These are phyloP conservation scores for Aspergillus sp. DNA, from an alignment of 2,329 filamentous ascomycete species.

Conservation along the genomic window DNA sequence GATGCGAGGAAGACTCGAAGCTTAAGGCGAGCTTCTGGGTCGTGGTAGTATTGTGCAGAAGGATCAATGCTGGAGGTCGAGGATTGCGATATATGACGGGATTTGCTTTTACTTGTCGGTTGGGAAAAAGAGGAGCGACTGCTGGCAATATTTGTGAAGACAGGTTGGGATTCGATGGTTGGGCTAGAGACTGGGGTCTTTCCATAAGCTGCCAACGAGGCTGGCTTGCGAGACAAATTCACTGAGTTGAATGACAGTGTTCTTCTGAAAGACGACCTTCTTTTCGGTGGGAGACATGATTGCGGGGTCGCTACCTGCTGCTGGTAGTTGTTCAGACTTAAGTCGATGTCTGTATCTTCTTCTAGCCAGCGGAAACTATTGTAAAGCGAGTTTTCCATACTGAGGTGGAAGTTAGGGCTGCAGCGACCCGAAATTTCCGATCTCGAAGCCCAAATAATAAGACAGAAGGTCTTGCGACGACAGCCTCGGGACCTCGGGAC, in stretches of 20 bases:
- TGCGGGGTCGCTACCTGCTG: slow-evolving; percentile 56
- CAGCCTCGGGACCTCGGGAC: background rate
- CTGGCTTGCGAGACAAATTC: slow-evolving; percentile 54
- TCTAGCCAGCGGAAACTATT: slow-evolving; percentile 74
- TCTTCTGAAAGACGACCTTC: slow-evolving; percentile 65
- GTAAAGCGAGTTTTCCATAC: slow-evolving; percentile 57
- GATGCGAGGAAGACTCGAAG: slow-evolving; percentile 83
- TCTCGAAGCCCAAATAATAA: background rate
- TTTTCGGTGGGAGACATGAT: slow-evolving; percentile 27
- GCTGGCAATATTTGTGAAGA: slow-evolving; percentile 25
- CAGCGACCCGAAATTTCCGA: background rate
- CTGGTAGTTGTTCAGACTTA: slow-evolving; percentile 71
- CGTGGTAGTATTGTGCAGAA: slow-evolving; percentile 79
- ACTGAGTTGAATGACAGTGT: slow-evolving; percentile 70
- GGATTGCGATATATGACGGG: slow-evolving; percentile 54
- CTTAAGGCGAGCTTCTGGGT: slow-evolving; percentile 83
- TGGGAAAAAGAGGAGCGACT: slow-evolving; percentile 38
- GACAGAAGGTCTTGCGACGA: background rate
- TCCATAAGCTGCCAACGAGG: slow-evolving; percentile 43
- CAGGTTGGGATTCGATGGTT: slow-evolving; percentile 38
- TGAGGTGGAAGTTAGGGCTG: slow-evolving; percentile 26
- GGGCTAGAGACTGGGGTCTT: slow-evolving; percentile 40
- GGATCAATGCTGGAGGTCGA: slow-evolving; percentile 63
- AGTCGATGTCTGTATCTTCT: slow-evolving; percentile 69
- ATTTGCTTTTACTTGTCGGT: slow-evolving; percentile 50